These are phyloP conservation scores for Delitschia confertaspora DNA, from an alignment of 495 filamentous ascomycete species.

Conservation along the genomic window DNA sequence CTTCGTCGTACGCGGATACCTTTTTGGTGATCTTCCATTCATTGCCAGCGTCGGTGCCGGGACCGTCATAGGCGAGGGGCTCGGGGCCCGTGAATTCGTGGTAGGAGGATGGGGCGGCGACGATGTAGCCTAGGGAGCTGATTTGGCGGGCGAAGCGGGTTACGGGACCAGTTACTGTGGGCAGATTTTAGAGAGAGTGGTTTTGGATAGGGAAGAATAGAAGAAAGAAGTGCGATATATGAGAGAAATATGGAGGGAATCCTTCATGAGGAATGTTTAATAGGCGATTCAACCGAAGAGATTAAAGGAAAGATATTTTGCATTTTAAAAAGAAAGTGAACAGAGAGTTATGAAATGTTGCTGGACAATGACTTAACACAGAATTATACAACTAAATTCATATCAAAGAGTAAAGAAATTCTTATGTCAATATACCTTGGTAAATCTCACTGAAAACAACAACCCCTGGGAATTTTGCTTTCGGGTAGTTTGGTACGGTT, in stretches of 20 bases:
- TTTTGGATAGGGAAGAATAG: not conserved
- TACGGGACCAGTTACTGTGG: constrained; percentile 80
- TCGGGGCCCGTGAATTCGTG: constrained; percentile 89
- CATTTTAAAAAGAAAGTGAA: too few relatives aligned
- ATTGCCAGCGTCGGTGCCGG: constrained; percentile 83
- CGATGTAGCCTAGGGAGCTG: constrained; percentile 87
- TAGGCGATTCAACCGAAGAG: too few relatives aligned
- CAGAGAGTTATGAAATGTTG: too few relatives aligned
- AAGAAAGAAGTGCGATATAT: not conserved
- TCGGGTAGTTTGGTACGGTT: constrained; percentile 69
- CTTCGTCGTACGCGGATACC: constrained; percentile 81
- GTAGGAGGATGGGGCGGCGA: constrained; percentile 80
- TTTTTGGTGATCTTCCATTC: constrained; percentile 78
- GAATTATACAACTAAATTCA: too few relatives aligned
- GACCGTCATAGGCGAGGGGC: constrained; percentile 74
- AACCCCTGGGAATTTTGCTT: constrained; percentile 84
- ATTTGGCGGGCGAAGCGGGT: constrained; percentile 87
- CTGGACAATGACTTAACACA: too few relatives aligned
- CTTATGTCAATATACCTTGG: constrained; percentile 54
- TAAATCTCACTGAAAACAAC: constrained; percentile 94
- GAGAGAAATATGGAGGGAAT: not conserved
- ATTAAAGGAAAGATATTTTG: too few relatives aligned
- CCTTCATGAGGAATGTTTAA: too few relatives aligned
- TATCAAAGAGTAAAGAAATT: constrained; percentile 5
- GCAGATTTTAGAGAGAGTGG: not conserved